Base-by-base conservation (phyloP, 495 filamentous ascomycete species). In the Hypoxylon lienhwacheense region DNA sequence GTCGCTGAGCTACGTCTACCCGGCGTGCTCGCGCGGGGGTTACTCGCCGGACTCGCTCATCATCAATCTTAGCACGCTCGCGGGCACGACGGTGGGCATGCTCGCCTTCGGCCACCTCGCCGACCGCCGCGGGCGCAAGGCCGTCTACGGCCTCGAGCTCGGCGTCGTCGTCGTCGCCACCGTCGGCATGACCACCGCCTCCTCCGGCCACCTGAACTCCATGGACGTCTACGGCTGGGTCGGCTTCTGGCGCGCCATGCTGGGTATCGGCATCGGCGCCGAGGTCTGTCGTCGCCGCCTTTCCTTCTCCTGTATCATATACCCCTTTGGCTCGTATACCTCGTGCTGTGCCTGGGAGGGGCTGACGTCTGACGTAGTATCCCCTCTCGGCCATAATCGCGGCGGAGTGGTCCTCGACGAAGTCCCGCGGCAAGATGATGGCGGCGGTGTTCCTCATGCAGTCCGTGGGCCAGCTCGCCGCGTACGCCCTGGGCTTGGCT, bases 361-460 rank as follows among this genome's bases (percentile, higher is more conserved):
- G 7, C 10, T 26, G 36, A 41, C 53, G 21, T 51, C 49, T 39
- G 15, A 31, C 20, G 34, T 15, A 70, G 65, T 69, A 69, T 48
- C 67, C 70, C 4, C 64, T 72, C 4, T 69, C 63, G 3, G 81
- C 82, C 1, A 77, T 85, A 21, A 85, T 88, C 22, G 83, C 79
- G 2, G 76, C 81, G 2, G 83, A 86, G 59, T 86, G 81, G 59
- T 81, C 83, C 3, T 80, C 83, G 0, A 81, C 76, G 2, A 76
- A 77, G 37, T 77, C 62, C 8, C 53, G 85, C 14, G 82, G 75
- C 21, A 75, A 76, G 4, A 87, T 88, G 84, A 72, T 88, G 66
- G 81, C 81, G 5, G 77, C 77, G 3, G 81, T 88, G 11, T 86
- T 87, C 66, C 72, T 84, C 41, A 83, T 81, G 78, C 85, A 88